phyloP scores from a whole-genome alignment of 495 filamentous ascomycete species.

The Extremus antarcticus region DNA sequence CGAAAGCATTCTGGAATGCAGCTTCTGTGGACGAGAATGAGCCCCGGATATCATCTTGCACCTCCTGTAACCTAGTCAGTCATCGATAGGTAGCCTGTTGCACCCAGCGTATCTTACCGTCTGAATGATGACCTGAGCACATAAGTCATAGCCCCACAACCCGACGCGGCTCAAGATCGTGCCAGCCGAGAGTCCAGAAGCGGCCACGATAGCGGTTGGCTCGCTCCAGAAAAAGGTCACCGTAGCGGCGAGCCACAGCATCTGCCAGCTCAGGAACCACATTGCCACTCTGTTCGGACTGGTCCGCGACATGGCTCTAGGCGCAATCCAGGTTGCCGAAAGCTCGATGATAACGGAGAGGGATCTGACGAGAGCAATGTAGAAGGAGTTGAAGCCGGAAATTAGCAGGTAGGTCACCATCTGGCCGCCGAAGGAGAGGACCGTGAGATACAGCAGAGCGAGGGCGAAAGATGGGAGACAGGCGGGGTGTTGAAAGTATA shows the following conservation, averaged over 20 bases:
- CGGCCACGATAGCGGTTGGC: conserved; percentile 24
- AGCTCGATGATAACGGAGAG: conserved; percentile 36
- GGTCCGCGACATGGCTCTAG: conserved; percentile 41
- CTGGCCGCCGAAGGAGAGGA: conserved; percentile 33
- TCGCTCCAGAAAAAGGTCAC: background rate
- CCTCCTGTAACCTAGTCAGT: conserved; percentile 26
- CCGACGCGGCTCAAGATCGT: conserved; percentile 51
- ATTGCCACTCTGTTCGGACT: conserved; percentile 48
- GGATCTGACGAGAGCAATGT: conserved; percentile 33
- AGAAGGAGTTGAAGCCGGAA: conserved; percentile 26
- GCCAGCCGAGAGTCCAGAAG: conserved; percentile 38
- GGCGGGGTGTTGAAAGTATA: conserved; percentile 26
- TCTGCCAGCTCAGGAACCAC: conserved; percentile 56
- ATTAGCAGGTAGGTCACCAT: conserved; percentile 37
- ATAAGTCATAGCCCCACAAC: conserved; percentile 59
- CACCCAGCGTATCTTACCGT: background rate
- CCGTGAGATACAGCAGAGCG: conserved; percentile 35
- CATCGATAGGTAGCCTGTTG: background rate
- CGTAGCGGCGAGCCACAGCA: conserved; percentile 31
- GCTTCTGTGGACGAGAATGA: conserved; percentile 53
- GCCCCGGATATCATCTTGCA: conserved; percentile 40
- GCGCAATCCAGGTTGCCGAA: conserved; percentile 41
- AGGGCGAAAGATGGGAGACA: conserved; percentile 34
- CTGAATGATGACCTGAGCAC: conserved; percentile 53
- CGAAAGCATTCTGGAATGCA: conserved; percentile 54